Base-by-base conservation (phyloP, 352 stramenopile genomes). In the Thalassiosira sp. region DNA sequence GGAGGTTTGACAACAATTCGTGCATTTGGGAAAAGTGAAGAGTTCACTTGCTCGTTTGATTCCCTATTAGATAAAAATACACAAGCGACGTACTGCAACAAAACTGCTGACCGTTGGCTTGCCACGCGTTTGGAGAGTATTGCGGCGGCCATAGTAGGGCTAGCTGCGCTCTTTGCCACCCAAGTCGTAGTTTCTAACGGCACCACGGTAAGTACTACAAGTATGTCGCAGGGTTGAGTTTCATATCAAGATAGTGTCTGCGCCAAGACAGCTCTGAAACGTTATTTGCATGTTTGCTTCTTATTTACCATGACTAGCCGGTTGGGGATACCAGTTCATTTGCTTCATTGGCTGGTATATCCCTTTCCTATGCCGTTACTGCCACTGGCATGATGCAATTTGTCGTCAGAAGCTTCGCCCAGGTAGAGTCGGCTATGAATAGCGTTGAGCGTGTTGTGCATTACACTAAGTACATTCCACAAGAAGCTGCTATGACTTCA, bases 381-480 rank as follows among this genome's bases (percentile, higher is more conserved):
- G 62, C 88, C 0, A 91, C 88, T 25, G 73, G 75, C 20, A 76
- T 92, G 48, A 79, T 93, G 49, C 87, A 93, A 54, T 88, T 84
- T 71, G 69, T 79, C 24, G 88, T 93, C 8, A 25, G 84, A 51
- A 72, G 79, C 10, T 89, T 90, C 63, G 75, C 86, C 22, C 59
- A 84, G 22, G 52, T 91, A 0, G 89, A 91, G 40, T 67, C 80
- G 31, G 68, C 84, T 5, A 95, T 96, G 89, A 94, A 93, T 28
- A 83, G 85, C 5, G 86, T 90, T 7, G 93, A 96, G 67, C 86
- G 93, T 27, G 77, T 97, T 48, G 71, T 94, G 2, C 89, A 96
- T 82, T 96, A 96, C 72, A 89, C 90, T 5, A 85, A 95, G 57
- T 56, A 89, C 16, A 89, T 91, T 56, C 79, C 78, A 22, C 79